Percentiles rank a stretch among this genome's conserved stretches.
Evolutionary conservation across 331 rosid genomes (phyloP).

Genomic region (Stylosanthes scabra): DNA sequence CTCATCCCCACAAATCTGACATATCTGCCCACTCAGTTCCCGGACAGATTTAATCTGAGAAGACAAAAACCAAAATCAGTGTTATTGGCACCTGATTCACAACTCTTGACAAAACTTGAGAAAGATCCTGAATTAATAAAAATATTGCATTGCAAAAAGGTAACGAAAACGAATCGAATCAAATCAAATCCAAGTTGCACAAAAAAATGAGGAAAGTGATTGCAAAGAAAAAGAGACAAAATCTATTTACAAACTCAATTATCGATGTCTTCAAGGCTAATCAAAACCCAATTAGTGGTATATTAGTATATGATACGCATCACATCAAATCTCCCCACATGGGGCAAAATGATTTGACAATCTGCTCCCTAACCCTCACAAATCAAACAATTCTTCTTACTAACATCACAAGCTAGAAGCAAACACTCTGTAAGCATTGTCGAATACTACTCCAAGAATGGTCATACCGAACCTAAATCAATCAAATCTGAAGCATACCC

Average conservation of each 20-base stretch:
- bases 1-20: conserved; percentile 91
- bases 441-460: background rate
- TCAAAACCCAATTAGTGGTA: background rate
- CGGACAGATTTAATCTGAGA: conserved; percentile 74
- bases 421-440: conserved; percentile 27
- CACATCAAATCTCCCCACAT: conserved; percentile 31
- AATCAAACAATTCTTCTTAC: conserved; percentile 5
- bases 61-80: conserved; percentile 24
- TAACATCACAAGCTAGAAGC: conserved; percentile 12
- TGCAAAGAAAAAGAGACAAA: conserved; percentile 30
- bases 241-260: background rate
- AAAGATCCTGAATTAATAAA: background rate
- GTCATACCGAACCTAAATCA: conserved; percentile 32
- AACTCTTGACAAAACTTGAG: background rate
- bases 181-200: conserved; percentile 13
- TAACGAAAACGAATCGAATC: background rate
- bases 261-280: conserved; percentile 30
- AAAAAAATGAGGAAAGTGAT: background rate
- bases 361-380: conserved; percentile 15
- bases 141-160: background rate
- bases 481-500: conserved; percentile 30
- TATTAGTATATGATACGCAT: conserved; percentile 15
- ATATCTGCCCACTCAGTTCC: conserved; percentile 84
- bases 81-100: conserved; percentile 13
- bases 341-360: conserved; percentile 21